Base-by-base conservation (phyloP, 495 filamentous ascomycete species). In the Opeltia flavorubescens region DNA sequence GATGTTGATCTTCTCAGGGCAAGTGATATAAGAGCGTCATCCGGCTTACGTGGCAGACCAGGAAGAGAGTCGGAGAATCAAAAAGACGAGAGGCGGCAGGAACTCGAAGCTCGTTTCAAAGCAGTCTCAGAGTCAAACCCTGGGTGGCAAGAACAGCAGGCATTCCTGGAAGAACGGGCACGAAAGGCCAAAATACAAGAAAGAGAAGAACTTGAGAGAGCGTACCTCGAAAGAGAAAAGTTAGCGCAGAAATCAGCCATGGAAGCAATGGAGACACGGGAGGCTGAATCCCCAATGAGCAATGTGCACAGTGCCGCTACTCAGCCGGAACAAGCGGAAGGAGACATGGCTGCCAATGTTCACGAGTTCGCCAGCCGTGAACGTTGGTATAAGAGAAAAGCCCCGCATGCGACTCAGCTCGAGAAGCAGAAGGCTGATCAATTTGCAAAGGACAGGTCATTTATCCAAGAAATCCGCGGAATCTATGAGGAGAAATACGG, bases 401-500 rank as follows among this genome's bases (percentile, higher is more conserved):
- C 59, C 13, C 57, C 52, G 21, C 57, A 63, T 38, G 58, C 51
- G 9, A 18, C 48, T 15, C 44, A 43, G 15, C 48, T 49, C 28
- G 51, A 55, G 35, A 48, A 60, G 18, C 38, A 38, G 29, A 52
- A 55, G 45, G 38, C 52, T 20, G 43, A 50, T 50, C 47, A 56
- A 43, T 38, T 55, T 24, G 52, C 53, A 8, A 40, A 47, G 6
- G 64, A 68, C 33, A 52, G 55, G 27, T 54, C 51, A 11, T 55
- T 73, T 15, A 50, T 63, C n/a, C 51, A 56, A 26, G 64, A 68
- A 41, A 52, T 73, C 21, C 59, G 60, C 36, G 55, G 47, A 17
- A 68, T 71, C 28, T 71, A 73, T 51, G 69, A 73, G 53, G 56
- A 67, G 15, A 44, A 42, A 23, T 73, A 70, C 42, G 69, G 69